These are phyloP conservation scores for Takakia lepidozioides DNA, from an alignment of 225 moss, liverwort and hornwort species.

Conservation along the genomic window DNA sequence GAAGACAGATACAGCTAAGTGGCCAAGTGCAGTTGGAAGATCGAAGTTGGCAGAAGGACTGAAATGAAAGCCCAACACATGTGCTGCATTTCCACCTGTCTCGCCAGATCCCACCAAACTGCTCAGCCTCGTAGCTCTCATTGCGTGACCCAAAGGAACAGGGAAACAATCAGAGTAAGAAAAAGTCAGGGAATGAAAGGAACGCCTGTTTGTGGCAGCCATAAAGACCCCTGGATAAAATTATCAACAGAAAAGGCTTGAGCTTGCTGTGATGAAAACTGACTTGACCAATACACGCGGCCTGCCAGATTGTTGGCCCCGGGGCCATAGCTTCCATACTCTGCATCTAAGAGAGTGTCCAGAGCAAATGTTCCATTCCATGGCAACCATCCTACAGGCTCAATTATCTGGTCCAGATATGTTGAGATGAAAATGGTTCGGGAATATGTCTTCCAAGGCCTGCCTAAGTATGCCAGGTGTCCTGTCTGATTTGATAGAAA, in stretches of 20 bases:
- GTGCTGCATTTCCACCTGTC: no score
- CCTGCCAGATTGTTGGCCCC: slow-evolving; percentile 21
- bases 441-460: slow-evolving; percentile 79
- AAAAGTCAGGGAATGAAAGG: no score
- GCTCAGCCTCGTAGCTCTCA: no score
- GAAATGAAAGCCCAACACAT: no score
- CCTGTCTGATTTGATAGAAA: slow-evolving; percentile 10
- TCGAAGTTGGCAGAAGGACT: no score
- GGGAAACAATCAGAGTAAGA: no score
- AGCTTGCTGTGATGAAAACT: slow-evolving; percentile 21
- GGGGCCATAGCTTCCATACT: slow-evolving; percentile 43
- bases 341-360: slow-evolving; percentile 56
- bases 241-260: slow-evolving; percentile 19
- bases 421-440: slow-evolving; percentile 46
- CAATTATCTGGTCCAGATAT: slow-evolving; percentile 10
- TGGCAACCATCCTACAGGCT: slow-evolving; percentile 23
- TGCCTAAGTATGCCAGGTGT: slow-evolving; percentile 49
- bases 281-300: slow-evolving; percentile 32
- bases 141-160: no score
- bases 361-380: slow-evolving; percentile 39
- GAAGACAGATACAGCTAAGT: no score
- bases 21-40: no score
- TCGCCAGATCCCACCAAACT: no score
- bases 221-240: slow-evolving; percentile 21
- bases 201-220: slow-evolving; percentile 29